Base-by-base conservation (phyloP, 2,329 filamentous ascomycete genomes). In the Myriosclerotinia scirpicola region DNA sequence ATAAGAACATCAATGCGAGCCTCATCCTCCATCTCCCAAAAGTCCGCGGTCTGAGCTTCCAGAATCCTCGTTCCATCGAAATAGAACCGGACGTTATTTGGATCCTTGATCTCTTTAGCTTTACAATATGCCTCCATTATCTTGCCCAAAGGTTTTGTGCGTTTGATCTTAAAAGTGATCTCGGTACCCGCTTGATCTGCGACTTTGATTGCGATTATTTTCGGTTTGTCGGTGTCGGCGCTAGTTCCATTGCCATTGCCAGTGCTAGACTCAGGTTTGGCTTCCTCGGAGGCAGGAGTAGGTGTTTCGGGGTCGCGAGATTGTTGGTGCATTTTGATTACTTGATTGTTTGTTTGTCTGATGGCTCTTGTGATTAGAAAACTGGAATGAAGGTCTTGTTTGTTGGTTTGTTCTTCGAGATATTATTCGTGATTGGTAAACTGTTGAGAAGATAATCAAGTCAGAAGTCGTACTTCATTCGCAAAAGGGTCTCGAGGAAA, bases 91-190 rank as follows among this genome's bases (percentile, higher is more conserved):
- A 66, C 34, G 22, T 3, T 50, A 1, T 12, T 17, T 5, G 22
- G n/a, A 30, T 66, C 17, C 42, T 8, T 7, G 20, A 66, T 54
- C 2, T 14, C 15, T 9, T 54, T 66, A 0, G 34, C 17, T 9
- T 40, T 5, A 46, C 64, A 66, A 34, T 50, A 66, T 1, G 64
- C 64, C 20, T 44, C n/a, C 5, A 66, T 66, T 3, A 66, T 14
- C 46, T 63, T 66, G 12, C 5, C 5, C 8, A 66, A 11, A 17
- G 36, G 26, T 20, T 40, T 63, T 1, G 14, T n/a, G 26, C 64
- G 56, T 58, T 50, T 66, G n/a, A 66, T 52, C 30, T 54, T 66
- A 5, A 66, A 66, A 5, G 26, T 44, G 5, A 63, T 48, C 11
- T 38, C 36, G 20, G 22, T 53, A 5, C 50, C 38, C 3, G 2